Evolutionary conservation across 805 yeast genomes (phyloP).

Genomic region (Ogataea pini): DNA sequence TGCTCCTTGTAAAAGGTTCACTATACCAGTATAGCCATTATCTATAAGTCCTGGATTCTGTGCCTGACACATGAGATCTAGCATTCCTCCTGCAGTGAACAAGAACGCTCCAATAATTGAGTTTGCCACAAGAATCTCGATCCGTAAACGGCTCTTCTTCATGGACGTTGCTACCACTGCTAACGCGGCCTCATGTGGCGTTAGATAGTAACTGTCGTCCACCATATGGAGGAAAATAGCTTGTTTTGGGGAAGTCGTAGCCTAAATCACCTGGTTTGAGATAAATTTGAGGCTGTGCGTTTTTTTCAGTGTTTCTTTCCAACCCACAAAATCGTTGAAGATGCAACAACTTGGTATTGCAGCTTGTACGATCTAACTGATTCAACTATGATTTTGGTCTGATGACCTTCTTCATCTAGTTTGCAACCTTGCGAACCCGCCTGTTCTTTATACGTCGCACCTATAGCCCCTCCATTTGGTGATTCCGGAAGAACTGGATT

Average conservation of each 20-base stretch:
- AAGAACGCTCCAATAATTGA: slow-evolving; percentile 70
- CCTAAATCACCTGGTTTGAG: not conserved
- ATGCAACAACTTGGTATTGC: not conserved
- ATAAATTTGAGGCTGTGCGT: slow-evolving; percentile 1
- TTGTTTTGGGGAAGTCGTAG: slow-evolving; percentile 6
- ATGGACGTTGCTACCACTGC: slow-evolving; percentile 84
- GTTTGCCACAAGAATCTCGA: slow-evolving; percentile 60
- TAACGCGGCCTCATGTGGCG: slow-evolving; percentile 79
- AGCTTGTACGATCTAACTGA: not conserved
- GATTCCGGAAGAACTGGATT: not conserved
- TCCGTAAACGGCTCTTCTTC: slow-evolving; percentile 72
- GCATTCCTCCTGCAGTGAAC: slow-evolving; percentile 74
- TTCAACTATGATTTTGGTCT: no score
- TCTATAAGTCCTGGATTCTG: slow-evolving; percentile 45
- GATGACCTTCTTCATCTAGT: not conserved
- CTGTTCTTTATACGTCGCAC: not conserved
- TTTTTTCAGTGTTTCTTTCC: not conserved
- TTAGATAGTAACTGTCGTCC: slow-evolving; percentile 58
- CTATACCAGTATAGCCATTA: slow-evolving; percentile 49
- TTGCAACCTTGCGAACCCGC: not conserved
- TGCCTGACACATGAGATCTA: slow-evolving; percentile 56
- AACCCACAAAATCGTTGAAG: not conserved
- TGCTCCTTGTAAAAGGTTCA: slow-evolving; percentile 57
- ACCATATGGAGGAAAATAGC: slow-evolving; percentile 25
- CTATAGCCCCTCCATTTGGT: slow-evolving; percentile 2